phyloP scores from a whole-genome alignment of 1,139 yeast species.

The Geotrichum fermentans region DNA sequence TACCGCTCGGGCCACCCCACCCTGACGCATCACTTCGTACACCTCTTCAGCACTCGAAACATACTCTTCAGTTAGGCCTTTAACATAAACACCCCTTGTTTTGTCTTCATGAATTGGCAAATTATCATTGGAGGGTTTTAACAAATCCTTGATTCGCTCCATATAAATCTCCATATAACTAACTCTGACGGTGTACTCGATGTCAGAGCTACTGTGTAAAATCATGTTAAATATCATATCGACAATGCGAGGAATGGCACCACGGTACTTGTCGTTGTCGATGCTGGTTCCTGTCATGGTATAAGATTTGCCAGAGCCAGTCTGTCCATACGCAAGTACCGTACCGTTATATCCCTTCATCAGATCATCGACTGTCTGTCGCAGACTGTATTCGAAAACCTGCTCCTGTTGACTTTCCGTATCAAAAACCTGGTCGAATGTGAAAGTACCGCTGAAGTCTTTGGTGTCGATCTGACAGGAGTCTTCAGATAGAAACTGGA shows the following conservation, averaged over 20 bases:
- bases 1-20: constrained; percentile 52
- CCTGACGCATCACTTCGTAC: constrained; percentile 50
- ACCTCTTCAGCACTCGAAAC: constrained; percentile 60
- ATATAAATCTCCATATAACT: constrained; percentile 79
- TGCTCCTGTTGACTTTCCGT: constrained; percentile 50
- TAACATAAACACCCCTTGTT: constrained; percentile 62
- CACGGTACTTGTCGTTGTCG: constrained; percentile 43
- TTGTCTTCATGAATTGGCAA: constrained; percentile 64
- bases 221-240: constrained; percentile 60
- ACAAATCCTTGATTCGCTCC: constrained; percentile 68
- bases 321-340: constrained; percentile 82
- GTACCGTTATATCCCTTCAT: constrained; percentile 82
- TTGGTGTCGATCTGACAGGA: constrained; percentile 42
- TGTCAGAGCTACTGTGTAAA: constrained; percentile 45
- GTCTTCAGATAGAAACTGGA: constrained; percentile 47
- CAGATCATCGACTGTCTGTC: constrained; percentile 59
- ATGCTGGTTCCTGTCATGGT: constrained; percentile 68
- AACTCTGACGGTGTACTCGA: constrained; percentile 64
- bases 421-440: constrained; percentile 66
- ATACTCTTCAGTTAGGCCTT: constrained; percentile 58
- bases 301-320: constrained; percentile 82
- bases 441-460: constrained; percentile 41
- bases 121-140: constrained; percentile 39
- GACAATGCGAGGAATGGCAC: constrained; percentile 71
- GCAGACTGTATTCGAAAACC: constrained; percentile 57